These are phyloP conservation scores for Hymenoscyphus fructigenus DNA, from an alignment of 2,329 filamentous ascomycete species.

Conservation along the genomic window DNA sequence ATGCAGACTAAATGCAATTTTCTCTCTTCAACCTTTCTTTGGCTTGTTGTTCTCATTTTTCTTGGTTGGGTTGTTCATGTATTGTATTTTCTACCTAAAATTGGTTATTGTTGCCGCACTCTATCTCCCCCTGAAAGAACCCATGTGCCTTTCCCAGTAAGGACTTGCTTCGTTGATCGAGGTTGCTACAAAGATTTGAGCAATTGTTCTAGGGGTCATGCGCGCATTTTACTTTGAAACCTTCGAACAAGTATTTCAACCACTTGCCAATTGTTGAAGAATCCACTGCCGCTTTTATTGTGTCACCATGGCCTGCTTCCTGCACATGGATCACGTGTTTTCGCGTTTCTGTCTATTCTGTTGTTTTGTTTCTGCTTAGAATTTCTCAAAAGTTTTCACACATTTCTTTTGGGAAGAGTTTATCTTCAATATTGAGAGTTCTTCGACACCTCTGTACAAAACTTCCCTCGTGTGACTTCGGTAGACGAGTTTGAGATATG, in stretches of 20 bases:
- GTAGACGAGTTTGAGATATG: no score
- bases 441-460: neutral
- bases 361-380: neutral
- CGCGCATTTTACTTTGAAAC: no score
- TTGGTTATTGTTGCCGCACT: neutral
- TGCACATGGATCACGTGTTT: neutral
- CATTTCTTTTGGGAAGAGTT: neutral
- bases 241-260: no score
- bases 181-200: neutral
- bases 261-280: neutral
- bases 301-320: neutral
- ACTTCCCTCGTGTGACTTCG: no score
- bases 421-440: neutral
- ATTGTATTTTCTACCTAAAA: neutral
- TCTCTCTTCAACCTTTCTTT: no score
- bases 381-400: neutral
- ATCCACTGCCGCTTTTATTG: no score
- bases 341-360: neutral
- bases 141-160: neutral
- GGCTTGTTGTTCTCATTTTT: no score
- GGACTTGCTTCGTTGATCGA: neutral
- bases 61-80: no score
- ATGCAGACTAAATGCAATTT: no score
- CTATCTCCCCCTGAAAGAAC: neutral
- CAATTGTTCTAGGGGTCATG: no score